Conservation (phyloP, 2,329 filamentous ascomycete species). For the Arachnomyces sp. region DNA sequence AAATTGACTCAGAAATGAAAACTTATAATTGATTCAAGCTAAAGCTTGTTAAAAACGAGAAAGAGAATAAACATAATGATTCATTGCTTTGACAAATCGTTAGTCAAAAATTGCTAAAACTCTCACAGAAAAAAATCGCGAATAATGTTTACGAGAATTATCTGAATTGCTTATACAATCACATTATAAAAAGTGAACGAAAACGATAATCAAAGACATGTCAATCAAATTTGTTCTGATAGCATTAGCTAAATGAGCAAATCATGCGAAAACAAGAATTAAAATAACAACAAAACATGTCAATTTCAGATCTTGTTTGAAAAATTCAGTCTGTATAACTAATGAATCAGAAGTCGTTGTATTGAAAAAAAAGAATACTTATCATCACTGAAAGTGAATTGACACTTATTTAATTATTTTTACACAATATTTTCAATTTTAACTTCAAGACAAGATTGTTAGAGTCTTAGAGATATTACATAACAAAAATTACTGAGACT, state of each 20-base stretch:
- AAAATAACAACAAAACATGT: conserved; percentile 8
- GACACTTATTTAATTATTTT: too few species aligned
- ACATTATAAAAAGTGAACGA: conserved; percentile 8
- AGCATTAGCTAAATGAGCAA: conserved; percentile 12
- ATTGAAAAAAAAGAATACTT: too few species aligned
- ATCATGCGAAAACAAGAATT: conserved; percentile 7
- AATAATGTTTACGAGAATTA: conserved; percentile 10
- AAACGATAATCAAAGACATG: neutral
- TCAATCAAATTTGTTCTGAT: conserved; percentile 13
- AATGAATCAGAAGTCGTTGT: conserved; percentile 17
- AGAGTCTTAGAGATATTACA: too few species aligned
- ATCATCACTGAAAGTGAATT: too few species aligned
- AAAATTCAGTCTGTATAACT: conserved; percentile 10
- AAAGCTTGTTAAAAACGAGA: conserved; percentile 6
- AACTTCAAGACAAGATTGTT: too few species aligned
- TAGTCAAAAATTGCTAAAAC: conserved; percentile 6
- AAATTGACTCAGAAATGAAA: conserved; percentile 3
- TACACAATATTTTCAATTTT: too few species aligned
- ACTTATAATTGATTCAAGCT: conserved; percentile 15
- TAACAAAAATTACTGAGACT: too few species aligned
- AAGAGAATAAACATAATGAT: conserved; percentile 8
- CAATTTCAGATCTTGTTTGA: conserved; percentile 7
- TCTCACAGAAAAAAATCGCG: conserved; percentile 9
- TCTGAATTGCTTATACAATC: conserved; percentile 7
- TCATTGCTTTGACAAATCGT: conserved; percentile 8